These are phyloP conservation scores for Aciculosporium take DNA, from an alignment of 2,329 filamentous ascomycete genomes.

Conservation along the genomic window DNA sequence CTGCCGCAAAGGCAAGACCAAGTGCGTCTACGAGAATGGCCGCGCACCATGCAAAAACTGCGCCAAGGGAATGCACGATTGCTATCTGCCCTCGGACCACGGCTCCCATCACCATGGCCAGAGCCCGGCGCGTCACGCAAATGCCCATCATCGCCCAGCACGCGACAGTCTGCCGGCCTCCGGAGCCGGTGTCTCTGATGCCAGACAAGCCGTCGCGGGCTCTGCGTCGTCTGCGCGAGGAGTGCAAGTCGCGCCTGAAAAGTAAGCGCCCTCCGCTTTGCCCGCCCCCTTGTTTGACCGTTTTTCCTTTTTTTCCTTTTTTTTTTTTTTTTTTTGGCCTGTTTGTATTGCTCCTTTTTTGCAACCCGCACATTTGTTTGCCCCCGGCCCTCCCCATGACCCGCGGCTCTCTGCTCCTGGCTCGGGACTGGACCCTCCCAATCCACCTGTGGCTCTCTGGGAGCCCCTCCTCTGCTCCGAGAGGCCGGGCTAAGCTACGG, in stretches of 20 bases:
- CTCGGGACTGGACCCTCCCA: constrained; percentile 3
- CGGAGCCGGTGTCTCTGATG: constrained; percentile 31
- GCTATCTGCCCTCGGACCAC: constrained; percentile 46
- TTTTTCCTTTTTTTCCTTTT: constrained; percentile 3
- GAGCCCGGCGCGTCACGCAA: constrained; percentile 36
- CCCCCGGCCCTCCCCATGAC: too few relatives aligned
- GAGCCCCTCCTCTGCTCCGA: constrained; percentile 5
- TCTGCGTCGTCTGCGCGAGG: constrained; percentile 32
- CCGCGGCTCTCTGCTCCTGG: constrained; percentile 2
- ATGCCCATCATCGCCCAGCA: constrained; percentile 34
- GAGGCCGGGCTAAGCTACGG: constrained; percentile 1
- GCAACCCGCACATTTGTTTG: background rate
- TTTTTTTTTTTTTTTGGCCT: constrained; percentile 4
- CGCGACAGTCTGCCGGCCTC: constrained; percentile 41
- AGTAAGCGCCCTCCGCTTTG: constrained; percentile 32
- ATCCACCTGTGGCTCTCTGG: background rate
- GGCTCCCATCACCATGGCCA: constrained; percentile 46
- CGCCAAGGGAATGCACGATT: constrained; percentile 49
- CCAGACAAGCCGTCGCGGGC: constrained; percentile 27
- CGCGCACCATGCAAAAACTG: constrained; percentile 50
- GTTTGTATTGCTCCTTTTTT: constrained; percentile 1
- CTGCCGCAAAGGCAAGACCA: constrained; percentile 50
- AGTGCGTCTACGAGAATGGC: constrained; percentile 49
- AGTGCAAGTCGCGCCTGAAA: constrained; percentile 33
- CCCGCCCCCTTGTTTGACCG: background rate